Evolutionary conservation across 257 asterid species (phyloP).

Genomic region (Fraxinus cuspidata): DNA sequence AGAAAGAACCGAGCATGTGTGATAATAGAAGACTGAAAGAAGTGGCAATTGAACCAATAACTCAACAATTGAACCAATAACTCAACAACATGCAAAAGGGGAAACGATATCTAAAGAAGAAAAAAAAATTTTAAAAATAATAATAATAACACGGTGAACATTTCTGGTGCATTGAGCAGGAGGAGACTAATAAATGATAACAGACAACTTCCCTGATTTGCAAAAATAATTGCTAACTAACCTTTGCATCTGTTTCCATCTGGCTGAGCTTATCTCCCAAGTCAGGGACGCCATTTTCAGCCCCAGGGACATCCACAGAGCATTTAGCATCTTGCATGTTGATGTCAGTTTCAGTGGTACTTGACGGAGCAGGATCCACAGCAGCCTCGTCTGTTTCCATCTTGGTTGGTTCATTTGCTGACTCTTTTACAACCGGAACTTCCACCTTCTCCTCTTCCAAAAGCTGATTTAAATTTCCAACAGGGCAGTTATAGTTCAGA

Average conservation of each 20-base stretch:
- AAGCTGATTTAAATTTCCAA: slow-evolving; percentile 42
- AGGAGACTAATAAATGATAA: too few species aligned
- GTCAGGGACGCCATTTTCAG: neutral
- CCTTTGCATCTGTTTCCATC: slow-evolving; percentile 22
- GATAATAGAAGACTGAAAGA: too few species aligned
- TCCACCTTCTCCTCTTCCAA: slow-evolving; percentile 75
- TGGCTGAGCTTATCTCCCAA: neutral
- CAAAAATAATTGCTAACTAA: neutral
- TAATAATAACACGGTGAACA: too few species aligned
- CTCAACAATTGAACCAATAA: too few species aligned
- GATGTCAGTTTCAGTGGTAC: neutral
- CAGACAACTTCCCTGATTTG: neutral
- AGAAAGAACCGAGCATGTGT: too few species aligned
- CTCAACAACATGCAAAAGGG: too few species aligned
- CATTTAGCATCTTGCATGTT: neutral
- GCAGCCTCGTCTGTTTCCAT: neutral
- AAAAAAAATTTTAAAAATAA: too few species aligned
- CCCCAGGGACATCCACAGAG: neutral
- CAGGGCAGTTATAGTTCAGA: neutral
- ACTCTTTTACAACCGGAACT: slow-evolving; percentile 58
- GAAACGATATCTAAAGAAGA: too few species aligned
- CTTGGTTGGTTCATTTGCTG: neutral
- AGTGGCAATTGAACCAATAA: too few species aligned
- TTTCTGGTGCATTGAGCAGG: too few species aligned
- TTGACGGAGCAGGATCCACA: neutral